phyloP scores from a whole-genome alignment of 768 basidiomycete genomes.

The Cubamyces lactineus region DNA sequence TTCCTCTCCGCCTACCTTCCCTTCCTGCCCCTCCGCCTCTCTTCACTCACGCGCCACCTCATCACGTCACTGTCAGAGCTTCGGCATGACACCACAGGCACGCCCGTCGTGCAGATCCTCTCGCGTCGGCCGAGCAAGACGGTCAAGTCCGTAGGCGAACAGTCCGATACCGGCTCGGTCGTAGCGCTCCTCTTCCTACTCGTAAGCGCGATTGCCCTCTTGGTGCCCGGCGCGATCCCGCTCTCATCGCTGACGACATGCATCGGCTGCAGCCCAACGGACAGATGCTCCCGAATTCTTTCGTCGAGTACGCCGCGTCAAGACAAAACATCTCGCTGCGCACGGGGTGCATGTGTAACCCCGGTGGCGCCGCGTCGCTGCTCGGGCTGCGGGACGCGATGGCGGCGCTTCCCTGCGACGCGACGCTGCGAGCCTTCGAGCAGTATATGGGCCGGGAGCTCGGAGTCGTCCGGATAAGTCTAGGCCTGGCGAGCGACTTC shows the following conservation, averaged over 20 bases:
- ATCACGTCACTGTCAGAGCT: conserved; percentile 56
- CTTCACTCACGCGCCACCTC: conserved; percentile 67
- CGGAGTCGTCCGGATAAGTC: conserved; percentile 75
- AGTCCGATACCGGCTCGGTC: conserved; percentile 66
- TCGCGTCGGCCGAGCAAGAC: conserved; percentile 61
- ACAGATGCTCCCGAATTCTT: conserved; percentile 69
- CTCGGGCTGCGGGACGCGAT: conserved; percentile 69
- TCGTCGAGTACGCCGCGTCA: conserved; percentile 72
- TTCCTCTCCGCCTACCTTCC: conserved; percentile 80
- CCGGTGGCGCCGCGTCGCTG: conserved; percentile 76
- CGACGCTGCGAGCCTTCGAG: conserved; percentile 66
- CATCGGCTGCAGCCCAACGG: conserved; percentile 55
- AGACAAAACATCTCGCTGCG: conserved; percentile 70
- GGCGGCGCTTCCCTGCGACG: conserved; percentile 59
- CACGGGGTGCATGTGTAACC: conserved; percentile 89
- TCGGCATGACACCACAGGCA: conserved; percentile 61
- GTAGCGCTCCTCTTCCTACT: conserved; percentile 64
- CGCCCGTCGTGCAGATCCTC: conserved; percentile 68
- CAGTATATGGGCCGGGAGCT: conserved; percentile 63
- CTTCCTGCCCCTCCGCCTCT: conserved; percentile 75
- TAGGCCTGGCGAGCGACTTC: conserved; percentile 81
- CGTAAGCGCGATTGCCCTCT: conserved; percentile 44
- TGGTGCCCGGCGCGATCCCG: no score
- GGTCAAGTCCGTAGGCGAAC: conserved; percentile 61
- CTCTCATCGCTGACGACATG: conserved; percentile 1